These are phyloP conservation scores for Iris macrosiphon DNA, from an alignment of 106 monocot species.

Conservation along the genomic window DNA sequence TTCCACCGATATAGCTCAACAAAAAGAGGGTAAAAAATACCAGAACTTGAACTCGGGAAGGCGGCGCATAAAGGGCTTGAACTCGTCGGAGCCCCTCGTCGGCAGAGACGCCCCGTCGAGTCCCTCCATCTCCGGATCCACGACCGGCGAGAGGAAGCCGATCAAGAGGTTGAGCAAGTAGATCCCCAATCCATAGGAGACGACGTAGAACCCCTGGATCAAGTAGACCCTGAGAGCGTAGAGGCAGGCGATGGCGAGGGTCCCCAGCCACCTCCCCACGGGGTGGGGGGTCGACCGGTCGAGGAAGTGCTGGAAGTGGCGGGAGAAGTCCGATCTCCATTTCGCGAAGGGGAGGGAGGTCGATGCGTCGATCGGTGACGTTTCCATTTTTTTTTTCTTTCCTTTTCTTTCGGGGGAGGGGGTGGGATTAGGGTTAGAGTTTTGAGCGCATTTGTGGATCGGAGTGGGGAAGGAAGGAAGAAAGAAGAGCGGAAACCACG, in stretches of 20 bases:
- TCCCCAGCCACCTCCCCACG: conserved; percentile 40
- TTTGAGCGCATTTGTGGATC: too few species aligned
- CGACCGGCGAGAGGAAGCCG: conserved; percentile 55
- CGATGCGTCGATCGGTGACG: conserved; percentile 16
- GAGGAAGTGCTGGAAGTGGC: conserved; percentile 47
- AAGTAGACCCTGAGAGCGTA: conserved; percentile 44
- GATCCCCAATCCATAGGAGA: conserved; percentile 54
- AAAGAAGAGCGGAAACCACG: too few species aligned
- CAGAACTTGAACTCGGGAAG: conserved; percentile 39
- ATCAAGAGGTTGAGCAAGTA: conserved; percentile 31
- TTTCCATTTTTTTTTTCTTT: too few species aligned
- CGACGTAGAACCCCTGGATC: conserved; percentile 51
- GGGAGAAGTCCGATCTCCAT: conserved; percentile 39
- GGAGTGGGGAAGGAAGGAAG: too few species aligned
- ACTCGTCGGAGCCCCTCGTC: conserved; percentile 30
- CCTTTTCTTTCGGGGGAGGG: too few species aligned
- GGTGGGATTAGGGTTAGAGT: too few species aligned
- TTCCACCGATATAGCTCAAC: too few species aligned
- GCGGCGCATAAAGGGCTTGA: conserved; percentile 38
- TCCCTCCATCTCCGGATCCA: conserved; percentile 49
- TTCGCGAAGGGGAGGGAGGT: conserved; percentile 29
- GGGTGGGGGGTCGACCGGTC: conserved; percentile 50
- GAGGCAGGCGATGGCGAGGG: conserved; percentile 24
- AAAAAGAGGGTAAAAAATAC: conserved; percentile 14
- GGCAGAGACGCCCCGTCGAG: conserved; percentile 38